A percentile compares a stretch with the other conserved stretches of the same genome.
These are phyloP conservation scores for Psilocybe subaeruginosa DNA, from an alignment of 768 basidiomycete species.

Conservation along the genomic window DNA sequence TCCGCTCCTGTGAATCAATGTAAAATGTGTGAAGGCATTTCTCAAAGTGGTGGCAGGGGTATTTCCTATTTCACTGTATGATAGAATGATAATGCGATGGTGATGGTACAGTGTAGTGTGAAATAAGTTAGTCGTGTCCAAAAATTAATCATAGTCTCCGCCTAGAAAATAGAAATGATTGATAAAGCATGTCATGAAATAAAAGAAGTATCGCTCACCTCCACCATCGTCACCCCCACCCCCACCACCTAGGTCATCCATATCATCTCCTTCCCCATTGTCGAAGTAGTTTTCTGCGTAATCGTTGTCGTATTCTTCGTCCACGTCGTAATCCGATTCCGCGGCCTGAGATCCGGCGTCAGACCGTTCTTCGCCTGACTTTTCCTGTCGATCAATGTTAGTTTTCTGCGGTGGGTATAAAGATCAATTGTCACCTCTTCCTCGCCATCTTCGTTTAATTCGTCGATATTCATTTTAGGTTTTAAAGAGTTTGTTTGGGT, in stretches of 20 bases:
- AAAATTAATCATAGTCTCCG: slow-evolving; percentile 12
- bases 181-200: neutral
- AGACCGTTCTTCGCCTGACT: slow-evolving; percentile 71
- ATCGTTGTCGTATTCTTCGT: slow-evolving; percentile 91
- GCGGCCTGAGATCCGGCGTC: slow-evolving; percentile 66
- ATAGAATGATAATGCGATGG: neutral
- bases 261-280: slow-evolving; percentile 83
- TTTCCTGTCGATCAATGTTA: slow-evolving; percentile 46
- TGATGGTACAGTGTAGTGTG: slow-evolving; percentile 10
- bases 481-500: slow-evolving; percentile 25
- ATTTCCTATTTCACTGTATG: neutral
- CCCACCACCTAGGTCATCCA: slow-evolving; percentile 76
- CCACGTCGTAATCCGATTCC: slow-evolving; percentile 82
- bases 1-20: too few species aligned
- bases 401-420: neutral
- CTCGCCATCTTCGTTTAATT: slow-evolving; percentile 66
- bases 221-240: slow-evolving; percentile 71
- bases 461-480: slow-evolving; percentile 64
- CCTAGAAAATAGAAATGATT: neutral
- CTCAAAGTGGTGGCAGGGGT: too few species aligned
- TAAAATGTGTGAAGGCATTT: too few species aligned
- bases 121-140: slow-evolving; percentile 11
- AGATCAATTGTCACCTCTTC: slow-evolving; percentile 43
- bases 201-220: slow-evolving; percentile 12
- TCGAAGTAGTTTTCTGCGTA: slow-evolving; percentile 93